Conservation (phyloP, 139 green algal species). For the Tetradesmus obliquus region DNA sequence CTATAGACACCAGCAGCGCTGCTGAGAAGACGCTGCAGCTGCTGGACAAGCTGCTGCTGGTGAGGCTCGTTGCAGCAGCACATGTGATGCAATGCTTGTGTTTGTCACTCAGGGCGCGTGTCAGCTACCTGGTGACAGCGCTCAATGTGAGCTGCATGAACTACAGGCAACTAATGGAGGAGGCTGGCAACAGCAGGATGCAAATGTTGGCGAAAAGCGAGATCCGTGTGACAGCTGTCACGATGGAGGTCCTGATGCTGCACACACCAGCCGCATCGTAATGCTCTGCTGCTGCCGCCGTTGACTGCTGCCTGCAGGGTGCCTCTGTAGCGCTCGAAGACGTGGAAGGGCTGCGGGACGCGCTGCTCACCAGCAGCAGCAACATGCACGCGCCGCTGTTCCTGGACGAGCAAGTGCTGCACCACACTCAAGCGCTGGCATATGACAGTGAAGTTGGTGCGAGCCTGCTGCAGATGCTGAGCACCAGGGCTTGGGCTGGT, state of each 20-base stretch:
- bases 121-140: not conserved
- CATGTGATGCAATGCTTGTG: not conserved
- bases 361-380: constrained; percentile 58
- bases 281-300: not conserved
- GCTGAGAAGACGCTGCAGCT: constrained; percentile 76
- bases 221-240: no score
- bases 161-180: no score
- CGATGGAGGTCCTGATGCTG: no score
- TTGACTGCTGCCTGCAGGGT: constrained; percentile 25
- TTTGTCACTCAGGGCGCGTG: not conserved
- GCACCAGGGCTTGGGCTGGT: not conserved
- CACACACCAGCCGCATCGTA: not conserved
- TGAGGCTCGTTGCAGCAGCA: not conserved
- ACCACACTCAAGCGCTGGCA: constrained; percentile 28
- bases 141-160: no score
- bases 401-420: constrained; percentile 73
- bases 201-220: no score
- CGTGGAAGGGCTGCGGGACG: constrained; percentile 62
- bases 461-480: constrained; percentile 69
- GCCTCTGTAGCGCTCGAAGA: constrained; percentile 44
- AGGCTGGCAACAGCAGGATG: no score
- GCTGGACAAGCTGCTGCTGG: constrained; percentile 70
- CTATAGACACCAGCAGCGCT: constrained; percentile 71
- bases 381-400: constrained; percentile 70
- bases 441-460: constrained; percentile 39